phyloP scores from a whole-genome alignment of 805 yeast genomes.

The Komagataella pseudopastoris region DNA sequence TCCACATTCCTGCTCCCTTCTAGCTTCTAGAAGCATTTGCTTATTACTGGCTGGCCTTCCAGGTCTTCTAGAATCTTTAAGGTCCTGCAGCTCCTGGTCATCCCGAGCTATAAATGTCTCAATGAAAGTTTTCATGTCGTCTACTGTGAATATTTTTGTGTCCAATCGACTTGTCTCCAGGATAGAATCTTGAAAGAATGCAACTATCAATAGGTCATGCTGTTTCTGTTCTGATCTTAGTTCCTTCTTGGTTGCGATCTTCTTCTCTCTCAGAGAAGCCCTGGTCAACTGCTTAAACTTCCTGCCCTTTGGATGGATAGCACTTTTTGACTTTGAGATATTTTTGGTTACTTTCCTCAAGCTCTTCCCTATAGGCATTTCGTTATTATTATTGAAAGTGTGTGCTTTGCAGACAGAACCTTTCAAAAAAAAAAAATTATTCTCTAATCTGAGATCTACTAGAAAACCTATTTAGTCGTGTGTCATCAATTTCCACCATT shows the following conservation, averaged over 20 bases:
- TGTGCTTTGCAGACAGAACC: not conserved
- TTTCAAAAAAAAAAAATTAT: not conserved
- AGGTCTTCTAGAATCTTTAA: conserved; percentile 57
- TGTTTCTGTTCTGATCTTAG: conserved; percentile 45
- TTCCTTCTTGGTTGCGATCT: conserved; percentile 45
- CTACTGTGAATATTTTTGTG: conserved; percentile 25
- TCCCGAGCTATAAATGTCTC: conserved; percentile 53
- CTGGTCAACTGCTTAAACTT: conserved; percentile 73
- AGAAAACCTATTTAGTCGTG: not conserved
- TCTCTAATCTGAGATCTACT: not conserved
- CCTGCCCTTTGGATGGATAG: conserved; percentile 78
- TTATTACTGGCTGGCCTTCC: conserved; percentile 73
- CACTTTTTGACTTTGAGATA: conserved; percentile 37
- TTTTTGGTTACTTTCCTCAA: conserved; percentile 52
- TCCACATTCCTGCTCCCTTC: conserved; percentile 43
- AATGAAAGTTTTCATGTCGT: conserved; percentile 49
- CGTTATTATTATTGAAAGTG: not conserved
- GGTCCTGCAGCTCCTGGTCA: conserved; percentile 58
- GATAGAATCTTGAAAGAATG: conserved; percentile 48
- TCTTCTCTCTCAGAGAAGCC: conserved; percentile 77
- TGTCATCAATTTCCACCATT: not conserved
- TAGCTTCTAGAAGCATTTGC: conserved; percentile 54
- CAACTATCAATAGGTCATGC: conserved; percentile 42
- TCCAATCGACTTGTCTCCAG: conserved; percentile 10
- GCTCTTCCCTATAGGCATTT: conserved; percentile 59